phyloP scores from a whole-genome alignment of 163 green algal genomes.

The Volvox carteri region DNA sequence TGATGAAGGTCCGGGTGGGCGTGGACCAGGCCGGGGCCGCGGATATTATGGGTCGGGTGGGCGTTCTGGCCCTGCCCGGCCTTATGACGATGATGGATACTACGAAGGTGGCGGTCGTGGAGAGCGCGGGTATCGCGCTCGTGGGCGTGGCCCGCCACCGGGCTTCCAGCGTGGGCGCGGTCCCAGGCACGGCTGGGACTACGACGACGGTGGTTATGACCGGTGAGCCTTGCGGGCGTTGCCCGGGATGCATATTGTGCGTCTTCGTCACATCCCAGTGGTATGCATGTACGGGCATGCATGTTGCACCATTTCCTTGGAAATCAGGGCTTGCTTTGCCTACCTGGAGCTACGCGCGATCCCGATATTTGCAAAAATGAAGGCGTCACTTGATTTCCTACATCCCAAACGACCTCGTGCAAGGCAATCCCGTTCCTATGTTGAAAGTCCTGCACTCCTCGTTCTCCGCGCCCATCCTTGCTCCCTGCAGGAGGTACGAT shows the following conservation, averaged over 20 bases:
- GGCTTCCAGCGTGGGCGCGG: background rate
- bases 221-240: background rate
- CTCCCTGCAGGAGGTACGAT: constrained; percentile 6
- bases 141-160: constrained; percentile 15
- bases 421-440: no score
- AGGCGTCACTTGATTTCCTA: no score
- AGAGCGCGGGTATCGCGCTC: constrained; percentile 12
- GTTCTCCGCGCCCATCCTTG: background rate
- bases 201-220: constrained; percentile 25
- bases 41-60: background rate
- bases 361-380: no score
- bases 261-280: no score
- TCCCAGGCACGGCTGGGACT: background rate
- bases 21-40: background rate
- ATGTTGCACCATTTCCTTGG: no score
- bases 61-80: background rate
- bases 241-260: no score
- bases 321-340: no score
- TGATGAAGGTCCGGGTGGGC: background rate
- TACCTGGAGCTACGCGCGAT: no score
- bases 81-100: background rate
- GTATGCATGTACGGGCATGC: no score
- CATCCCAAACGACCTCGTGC: no score
- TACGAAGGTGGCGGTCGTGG: constrained; percentile 37
- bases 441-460: no score